Percentiles rank a stretch among this genome's conserved stretches.
These are phyloP conservation scores for Stagonosporopsis cucurbitacearum DNA, from an alignment of 2,329 filamentous ascomycete species.

Conservation along the genomic window DNA sequence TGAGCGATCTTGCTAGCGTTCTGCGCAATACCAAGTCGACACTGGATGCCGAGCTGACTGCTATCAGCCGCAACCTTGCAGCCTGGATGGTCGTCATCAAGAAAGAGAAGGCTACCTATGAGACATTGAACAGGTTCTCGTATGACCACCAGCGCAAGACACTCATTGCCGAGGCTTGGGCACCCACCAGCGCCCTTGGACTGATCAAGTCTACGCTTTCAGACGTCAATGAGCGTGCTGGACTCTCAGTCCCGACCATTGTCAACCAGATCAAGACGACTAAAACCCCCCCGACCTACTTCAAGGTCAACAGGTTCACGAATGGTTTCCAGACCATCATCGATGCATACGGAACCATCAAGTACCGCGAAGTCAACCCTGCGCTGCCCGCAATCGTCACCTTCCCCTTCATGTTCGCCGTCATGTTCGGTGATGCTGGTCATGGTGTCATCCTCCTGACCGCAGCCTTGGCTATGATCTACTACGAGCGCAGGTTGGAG, in stretches of 20 bases:
- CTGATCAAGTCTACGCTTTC: slow-evolving; percentile 92
- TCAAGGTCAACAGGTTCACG: slow-evolving; percentile 98
- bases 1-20: slow-evolving; percentile 90
- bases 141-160: slow-evolving; percentile 96
- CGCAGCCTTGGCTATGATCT: slow-evolving; percentile 89
- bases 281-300: slow-evolving; percentile 95
- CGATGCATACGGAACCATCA: slow-evolving; percentile 96
- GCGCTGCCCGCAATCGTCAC: slow-evolving; percentile 94
- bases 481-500: slow-evolving; percentile 85
- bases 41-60: slow-evolving; percentile 87
- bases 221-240: slow-evolving; percentile 94
- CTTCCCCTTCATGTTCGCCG: slow-evolving; percentile 98
- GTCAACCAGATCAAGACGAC: slow-evolving; percentile 97
- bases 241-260: slow-evolving; percentile 95
- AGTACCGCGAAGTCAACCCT: slow-evolving; percentile 96
- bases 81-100: slow-evolving; percentile 98
- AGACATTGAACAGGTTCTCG: slow-evolving; percentile 93
- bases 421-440: slow-evolving; percentile 99
- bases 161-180: slow-evolving; percentile 97
- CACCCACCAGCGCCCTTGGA: slow-evolving; percentile 86
- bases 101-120: slow-evolving; percentile 98
- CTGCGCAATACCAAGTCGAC: slow-evolving; percentile 94
- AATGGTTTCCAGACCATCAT: slow-evolving; percentile 99
- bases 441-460: slow-evolving; percentile 89
- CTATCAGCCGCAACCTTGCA: slow-evolving; percentile 89